Conservation (phyloP, 179 eudicot genomes). For the Corrigiola litoralis region DNA sequence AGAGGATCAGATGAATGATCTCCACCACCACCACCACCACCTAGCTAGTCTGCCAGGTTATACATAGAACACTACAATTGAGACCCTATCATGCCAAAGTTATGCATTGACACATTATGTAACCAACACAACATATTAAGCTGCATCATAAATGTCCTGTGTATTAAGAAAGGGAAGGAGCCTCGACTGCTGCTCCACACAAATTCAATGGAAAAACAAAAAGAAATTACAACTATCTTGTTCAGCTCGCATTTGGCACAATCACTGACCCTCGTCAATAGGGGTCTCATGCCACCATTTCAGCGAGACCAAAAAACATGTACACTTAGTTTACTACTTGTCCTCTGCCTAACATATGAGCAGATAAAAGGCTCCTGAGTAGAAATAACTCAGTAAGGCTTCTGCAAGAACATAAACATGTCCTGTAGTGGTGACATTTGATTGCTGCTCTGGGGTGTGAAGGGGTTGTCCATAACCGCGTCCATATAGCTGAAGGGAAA, state of each 20-base stretch:
- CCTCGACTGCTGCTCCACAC: too few relatives aligned
- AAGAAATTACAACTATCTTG: not conserved
- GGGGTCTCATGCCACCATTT: slow-evolving; percentile 2
- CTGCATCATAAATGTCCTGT: too few relatives aligned
- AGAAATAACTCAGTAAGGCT: slow-evolving; percentile 27
- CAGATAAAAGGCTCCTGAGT: not conserved
- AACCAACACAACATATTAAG: too few relatives aligned
- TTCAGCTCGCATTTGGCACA: not conserved
- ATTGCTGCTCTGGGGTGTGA: slow-evolving; percentile 11
- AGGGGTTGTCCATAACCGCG: slow-evolving; percentile 19
- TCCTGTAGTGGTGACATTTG: slow-evolving; percentile 47
- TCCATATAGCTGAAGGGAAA: slow-evolving; percentile 37
- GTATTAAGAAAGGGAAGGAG: too few relatives aligned
- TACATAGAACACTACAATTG: too few relatives aligned
- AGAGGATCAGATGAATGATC: too few relatives aligned
- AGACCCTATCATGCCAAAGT: too few relatives aligned
- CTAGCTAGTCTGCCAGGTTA: too few relatives aligned
- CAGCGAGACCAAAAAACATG: not conserved
- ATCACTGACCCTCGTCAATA: not conserved
- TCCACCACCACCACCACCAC: too few relatives aligned
- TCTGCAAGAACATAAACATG: slow-evolving; percentile 41
- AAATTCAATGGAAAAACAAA: too few relatives aligned
- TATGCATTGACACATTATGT: too few relatives aligned
- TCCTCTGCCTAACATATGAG: not conserved
- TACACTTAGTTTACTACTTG: too few relatives aligned